Evolutionary conservation across 345 rosid species (phyloP), one percentile per base, ranked within the genome.

Genomic region (Eucalyptus virginea): DNA sequence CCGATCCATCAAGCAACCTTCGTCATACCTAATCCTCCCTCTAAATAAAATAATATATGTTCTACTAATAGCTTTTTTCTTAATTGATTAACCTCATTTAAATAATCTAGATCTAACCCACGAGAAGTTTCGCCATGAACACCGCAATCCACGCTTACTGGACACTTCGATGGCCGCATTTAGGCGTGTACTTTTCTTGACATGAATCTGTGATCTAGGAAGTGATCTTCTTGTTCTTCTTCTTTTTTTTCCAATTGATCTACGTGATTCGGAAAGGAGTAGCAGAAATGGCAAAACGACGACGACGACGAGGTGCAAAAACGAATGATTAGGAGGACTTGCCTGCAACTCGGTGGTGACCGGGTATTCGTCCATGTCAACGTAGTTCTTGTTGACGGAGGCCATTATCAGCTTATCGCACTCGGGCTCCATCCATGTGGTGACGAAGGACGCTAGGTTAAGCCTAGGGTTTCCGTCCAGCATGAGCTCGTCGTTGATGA

Each of bases 401-500:
- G 93, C 91, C 95, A 94, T 94, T 60, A 94, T 93, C 80, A 94
- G 94, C 93, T 92, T 93, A 52, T 94, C 95, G 87, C 95, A 94
- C 90, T 94, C 95, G 8, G 95, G 95, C 90, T 94, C 96, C 95
- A 94, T 94, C 96, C 95, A 94, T 6, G 96, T 94, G 8, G 96
- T 94, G 28, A 94, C 96, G 50, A 94, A 94, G n/a, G 96, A 94
- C 5, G 95, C 96, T 81, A 93, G 87, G 88, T 94, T 94, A 89
- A 93, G 88, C 93, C 96, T 91, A 8, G 96, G 96, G 51, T 92
- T 93, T 7, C 95, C 96, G 40, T 94, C 96, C 48, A 94, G 92
- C 96, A 94, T 94, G 67, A 94, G 93, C 92, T 94, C 95, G 62
- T 93, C 94, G 90, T 93, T 94, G 65, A 94, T 94, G 90, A 94